These are phyloP conservation scores for Aureobasidium subglaciale DNA, from an alignment of 2,329 filamentous ascomycete genomes.

Conservation along the genomic window DNA sequence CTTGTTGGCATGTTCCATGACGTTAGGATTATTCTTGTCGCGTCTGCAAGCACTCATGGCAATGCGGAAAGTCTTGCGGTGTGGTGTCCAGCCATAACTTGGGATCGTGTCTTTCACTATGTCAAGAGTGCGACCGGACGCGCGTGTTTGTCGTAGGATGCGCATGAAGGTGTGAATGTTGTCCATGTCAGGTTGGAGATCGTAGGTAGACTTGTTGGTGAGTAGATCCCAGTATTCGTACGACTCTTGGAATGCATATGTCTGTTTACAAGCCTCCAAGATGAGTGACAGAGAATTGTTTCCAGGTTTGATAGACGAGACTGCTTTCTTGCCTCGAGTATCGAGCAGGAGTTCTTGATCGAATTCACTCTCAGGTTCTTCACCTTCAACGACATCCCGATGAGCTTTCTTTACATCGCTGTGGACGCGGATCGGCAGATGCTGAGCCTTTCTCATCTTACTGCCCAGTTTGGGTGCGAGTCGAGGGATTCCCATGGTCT, in stretches of 20 bases:
- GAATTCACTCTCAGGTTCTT: conserved; percentile 14
- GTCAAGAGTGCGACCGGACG: conserved; percentile 53
- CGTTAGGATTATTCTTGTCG: conserved; percentile 68
- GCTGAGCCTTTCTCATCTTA: conserved; percentile 22
- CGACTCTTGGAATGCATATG: conserved; percentile 54
- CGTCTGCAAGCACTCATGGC: conserved; percentile 67
- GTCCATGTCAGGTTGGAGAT: conserved; percentile 62
- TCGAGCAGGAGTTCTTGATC: background rate
- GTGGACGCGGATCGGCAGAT: conserved; percentile 21
- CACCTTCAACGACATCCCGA: background rate
- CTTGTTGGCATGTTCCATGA: conserved; percentile 56
- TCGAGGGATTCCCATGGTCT: conserved; percentile 71
- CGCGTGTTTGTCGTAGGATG: conserved; percentile 57
- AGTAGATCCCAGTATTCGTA: conserved; percentile 71
- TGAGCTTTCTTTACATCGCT: background rate
- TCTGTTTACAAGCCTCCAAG: conserved; percentile 55
- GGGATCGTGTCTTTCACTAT: conserved; percentile 27
- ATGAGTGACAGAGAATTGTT: conserved; percentile 61
- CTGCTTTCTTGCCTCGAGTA: background rate
- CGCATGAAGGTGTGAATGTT: conserved; percentile 65
- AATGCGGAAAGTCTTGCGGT: conserved; percentile 55
- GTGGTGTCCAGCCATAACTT: conserved; percentile 26
- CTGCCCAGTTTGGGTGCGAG: conserved; percentile 34
- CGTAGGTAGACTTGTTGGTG: conserved; percentile 45
- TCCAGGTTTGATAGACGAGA: conserved; percentile 39